A percentile compares a stretch with the other conserved stretches of the same genome.
Evolutionary conservation across 768 basidiomycete genomes (phyloP).

Genomic region (Harrya chromipes): DNA sequence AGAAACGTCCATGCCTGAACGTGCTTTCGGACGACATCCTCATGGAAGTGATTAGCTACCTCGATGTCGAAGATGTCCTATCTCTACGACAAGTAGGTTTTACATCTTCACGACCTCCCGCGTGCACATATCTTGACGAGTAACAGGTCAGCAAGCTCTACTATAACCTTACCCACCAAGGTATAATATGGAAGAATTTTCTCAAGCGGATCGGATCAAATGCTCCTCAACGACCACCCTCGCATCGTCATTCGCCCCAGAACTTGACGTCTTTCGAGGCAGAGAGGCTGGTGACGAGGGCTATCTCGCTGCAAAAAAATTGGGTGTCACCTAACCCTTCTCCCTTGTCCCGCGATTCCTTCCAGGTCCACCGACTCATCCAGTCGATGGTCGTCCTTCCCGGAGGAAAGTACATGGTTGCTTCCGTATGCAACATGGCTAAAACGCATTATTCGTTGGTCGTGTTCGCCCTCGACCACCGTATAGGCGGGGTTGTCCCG

Average conservation of each 20-base stretch:
- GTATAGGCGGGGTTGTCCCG: conserved; percentile 36
- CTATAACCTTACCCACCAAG: conserved; percentile 63
- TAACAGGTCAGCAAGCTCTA: conserved; percentile 55
- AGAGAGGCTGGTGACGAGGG: conserved; percentile 59
- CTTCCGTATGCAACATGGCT: conserved; percentile 48
- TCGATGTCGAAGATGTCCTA: conserved; percentile 39
- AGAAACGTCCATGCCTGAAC: conserved; percentile 29
- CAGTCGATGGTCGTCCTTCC: conserved; percentile 58
- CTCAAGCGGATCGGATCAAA: conserved; percentile 52
- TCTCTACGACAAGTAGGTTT: conserved; percentile 35
- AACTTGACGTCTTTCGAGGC: conserved; percentile 37
- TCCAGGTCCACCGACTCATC: conserved; percentile 35
- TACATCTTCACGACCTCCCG: not conserved
- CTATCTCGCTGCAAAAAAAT: conserved; percentile 57
- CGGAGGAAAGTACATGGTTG: conserved; percentile 66
- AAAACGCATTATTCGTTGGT: conserved; percentile 47
- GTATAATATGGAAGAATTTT: conserved; percentile 67
- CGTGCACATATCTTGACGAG: not conserved
- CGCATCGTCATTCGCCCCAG: conserved; percentile 40
- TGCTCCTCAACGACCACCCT: conserved; percentile 59
- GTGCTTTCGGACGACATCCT: conserved; percentile 38
- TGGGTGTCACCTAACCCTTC: conserved; percentile 47
- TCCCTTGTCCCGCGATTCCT: conserved; percentile 24
- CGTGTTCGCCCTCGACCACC: conserved; percentile 57
- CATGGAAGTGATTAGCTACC: conserved; percentile 34